A percentile compares a stretch with the other conserved stretches of the same genome.
Conservation (phyloP, 1,284 basidiomycete species). For the Mycena sp. region DNA sequence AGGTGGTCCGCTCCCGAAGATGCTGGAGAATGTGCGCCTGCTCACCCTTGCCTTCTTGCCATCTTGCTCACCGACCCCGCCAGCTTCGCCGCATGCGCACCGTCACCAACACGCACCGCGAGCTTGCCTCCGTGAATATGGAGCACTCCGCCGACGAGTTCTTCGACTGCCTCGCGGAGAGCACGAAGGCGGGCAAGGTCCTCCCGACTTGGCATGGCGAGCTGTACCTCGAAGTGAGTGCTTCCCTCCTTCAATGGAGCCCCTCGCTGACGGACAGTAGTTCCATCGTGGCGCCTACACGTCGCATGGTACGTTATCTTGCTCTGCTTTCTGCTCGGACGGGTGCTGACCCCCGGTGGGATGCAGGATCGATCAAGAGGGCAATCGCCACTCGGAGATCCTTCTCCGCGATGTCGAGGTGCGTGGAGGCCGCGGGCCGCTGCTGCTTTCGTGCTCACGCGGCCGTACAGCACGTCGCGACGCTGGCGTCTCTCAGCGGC, state of each 20-base stretch:
- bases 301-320: too few relatives aligned
- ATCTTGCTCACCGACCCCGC: not conserved
- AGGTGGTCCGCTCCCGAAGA: slow-evolving; percentile 71
- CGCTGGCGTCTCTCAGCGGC: slow-evolving; percentile 79
- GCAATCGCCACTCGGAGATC: slow-evolving; percentile 93
- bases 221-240: slow-evolving; percentile 89
- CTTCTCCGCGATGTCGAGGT: slow-evolving; percentile 91
- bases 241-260: not conserved
- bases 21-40: slow-evolving; percentile 85
- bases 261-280: too few relatives aligned
- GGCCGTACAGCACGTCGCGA: slow-evolving; percentile 70
- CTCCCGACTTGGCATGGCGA: slow-evolving; percentile 94
- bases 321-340: too few relatives aligned
- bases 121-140: slow-evolving; percentile 87
- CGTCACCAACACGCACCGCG: slow-evolving; percentile 77
- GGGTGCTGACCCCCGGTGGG: too few relatives aligned
- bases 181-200: slow-evolving; percentile 73
- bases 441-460: slow-evolving; percentile 32
- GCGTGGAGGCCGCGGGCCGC: slow-evolving; percentile 20
- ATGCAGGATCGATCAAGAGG: slow-evolving; percentile 96
- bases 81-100: slow-evolving; percentile 91
- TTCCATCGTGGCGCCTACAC: slow-evolving; percentile 92
- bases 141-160: slow-evolving; percentile 90
- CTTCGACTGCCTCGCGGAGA: slow-evolving; percentile 79
- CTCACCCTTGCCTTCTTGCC: too few relatives aligned